phyloP scores from a whole-genome alignment of 805 yeast species.

The Wickerhamomyces sydowiorum region DNA sequence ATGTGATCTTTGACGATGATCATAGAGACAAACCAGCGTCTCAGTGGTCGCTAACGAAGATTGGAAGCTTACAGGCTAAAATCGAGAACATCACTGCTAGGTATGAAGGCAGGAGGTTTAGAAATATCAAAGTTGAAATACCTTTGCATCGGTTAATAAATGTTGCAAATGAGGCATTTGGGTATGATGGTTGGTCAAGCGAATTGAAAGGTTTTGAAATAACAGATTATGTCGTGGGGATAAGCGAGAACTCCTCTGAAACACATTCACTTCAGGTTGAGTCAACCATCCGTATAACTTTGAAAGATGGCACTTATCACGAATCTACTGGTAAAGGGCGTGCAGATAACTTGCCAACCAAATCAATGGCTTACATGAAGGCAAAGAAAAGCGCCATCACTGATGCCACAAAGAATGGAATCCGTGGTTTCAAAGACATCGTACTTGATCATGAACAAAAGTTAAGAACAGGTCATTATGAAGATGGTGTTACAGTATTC shows the following conservation, averaged over 20 bases:
- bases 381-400: conserved; percentile 84
- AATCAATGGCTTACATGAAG: conserved; percentile 71
- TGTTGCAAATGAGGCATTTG: conserved; percentile 47
- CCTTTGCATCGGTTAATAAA: conserved; percentile 30
- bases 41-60: conserved; percentile 40
- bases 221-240: conserved; percentile 9
- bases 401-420: conserved; percentile 73
- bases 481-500: conserved; percentile 15
- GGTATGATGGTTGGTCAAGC: conserved; percentile 53
- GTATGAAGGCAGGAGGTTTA: conserved; percentile 1
- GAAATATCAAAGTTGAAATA: conserved; percentile 10
- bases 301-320: conserved; percentile 77
- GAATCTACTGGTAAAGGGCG: conserved; percentile 76
- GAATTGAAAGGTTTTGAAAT: conserved; percentile 26
- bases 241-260: conserved; percentile 5
- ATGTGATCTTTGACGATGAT: conserved; percentile 23
- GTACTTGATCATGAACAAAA: conserved; percentile 28
- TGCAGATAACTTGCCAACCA: conserved; percentile 53
- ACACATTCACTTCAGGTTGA: conserved; percentile 25
- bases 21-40: conserved; percentile 33
- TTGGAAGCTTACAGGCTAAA: conserved; percentile 43
- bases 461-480: conserved; percentile 28
- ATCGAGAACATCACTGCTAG: conserved; percentile 27
- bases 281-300: conserved; percentile 55
- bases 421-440: conserved; percentile 75